These are phyloP conservation scores for Naematelia aurantialba DNA, from an alignment of 768 basidiomycete species.

Conservation along the genomic window DNA sequence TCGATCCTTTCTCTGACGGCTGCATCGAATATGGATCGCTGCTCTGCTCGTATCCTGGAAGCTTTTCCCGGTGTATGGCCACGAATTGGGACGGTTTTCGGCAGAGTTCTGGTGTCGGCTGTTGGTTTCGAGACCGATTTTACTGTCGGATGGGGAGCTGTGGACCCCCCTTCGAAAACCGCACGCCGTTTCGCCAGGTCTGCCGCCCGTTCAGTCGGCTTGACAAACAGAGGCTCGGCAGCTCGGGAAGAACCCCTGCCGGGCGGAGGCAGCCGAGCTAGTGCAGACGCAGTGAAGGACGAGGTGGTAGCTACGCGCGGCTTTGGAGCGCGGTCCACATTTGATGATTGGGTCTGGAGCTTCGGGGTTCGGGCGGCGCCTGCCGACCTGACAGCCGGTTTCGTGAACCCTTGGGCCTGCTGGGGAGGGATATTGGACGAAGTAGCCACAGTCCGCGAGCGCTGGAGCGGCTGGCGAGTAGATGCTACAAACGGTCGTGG, in stretches of 20 bases:
- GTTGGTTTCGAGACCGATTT: neutral
- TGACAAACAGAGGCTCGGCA: constrained; percentile 9
- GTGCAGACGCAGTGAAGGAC: constrained; percentile 22
- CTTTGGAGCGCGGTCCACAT: neutral
- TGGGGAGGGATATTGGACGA: neutral
- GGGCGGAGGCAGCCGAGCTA: constrained; percentile 26
- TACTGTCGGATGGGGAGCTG: neutral
- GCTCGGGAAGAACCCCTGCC: constrained; percentile 23
- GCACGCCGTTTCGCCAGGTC: constrained; percentile 15
- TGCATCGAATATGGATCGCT: constrained; percentile 20
- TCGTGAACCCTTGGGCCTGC: neutral
- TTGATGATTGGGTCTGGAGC: neutral
- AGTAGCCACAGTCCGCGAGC: neutral
- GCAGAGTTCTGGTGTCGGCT: neutral
- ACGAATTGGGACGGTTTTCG: constrained; percentile 22
- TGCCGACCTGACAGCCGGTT: neutral
- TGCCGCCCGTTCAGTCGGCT: constrained; percentile 16
- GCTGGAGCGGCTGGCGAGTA: neutral
- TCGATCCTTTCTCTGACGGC: constrained; percentile 12
- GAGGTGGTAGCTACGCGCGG: constrained; percentile 4
- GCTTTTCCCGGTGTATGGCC: constrained; percentile 32
- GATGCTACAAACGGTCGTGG: neutral
- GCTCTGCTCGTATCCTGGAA: constrained; percentile 9
- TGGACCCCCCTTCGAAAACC: constrained; percentile 17
- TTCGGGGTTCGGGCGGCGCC: neutral